Evolutionary conservation across 352 stramenopile species (phyloP).

Genomic region (Globisporangium takayamanum): DNA sequence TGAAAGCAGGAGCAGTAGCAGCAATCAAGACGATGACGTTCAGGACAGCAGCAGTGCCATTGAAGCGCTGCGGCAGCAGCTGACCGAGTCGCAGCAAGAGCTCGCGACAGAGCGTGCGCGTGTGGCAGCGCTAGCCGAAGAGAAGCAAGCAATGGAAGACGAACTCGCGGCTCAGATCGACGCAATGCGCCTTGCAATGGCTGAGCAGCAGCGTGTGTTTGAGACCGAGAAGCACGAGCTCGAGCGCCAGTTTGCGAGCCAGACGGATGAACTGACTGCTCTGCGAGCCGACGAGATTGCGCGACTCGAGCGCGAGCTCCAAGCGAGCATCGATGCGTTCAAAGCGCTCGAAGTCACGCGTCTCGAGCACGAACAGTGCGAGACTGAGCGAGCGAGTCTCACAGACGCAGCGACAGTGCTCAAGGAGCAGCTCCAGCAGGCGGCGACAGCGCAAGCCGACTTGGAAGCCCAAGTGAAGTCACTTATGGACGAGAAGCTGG

Average conservation of each 20-base stretch:
- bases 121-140: constrained; percentile 14
- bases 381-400: constrained; percentile 15
- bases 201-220: constrained; percentile 10
- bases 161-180: constrained; percentile 22
- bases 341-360: not conserved
- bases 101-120: constrained; percentile 4
- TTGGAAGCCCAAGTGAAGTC: constrained; percentile 20
- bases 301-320: not conserved
- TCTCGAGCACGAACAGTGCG: constrained; percentile 16
- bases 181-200: constrained; percentile 15
- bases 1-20: constrained; percentile 9
- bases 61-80: not conserved
- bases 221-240: constrained; percentile 19
- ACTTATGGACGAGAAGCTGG: constrained; percentile 29
- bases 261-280: not conserved
- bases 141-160: constrained; percentile 29
- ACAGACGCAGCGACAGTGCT: constrained; percentile 26
- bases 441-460: constrained; percentile 14
- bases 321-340: too few relatives aligned
- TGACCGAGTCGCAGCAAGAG: constrained; percentile 3
- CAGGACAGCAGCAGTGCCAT: not conserved
- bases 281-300: not conserved
- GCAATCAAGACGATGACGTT: not conserved
- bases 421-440: constrained; percentile 30
- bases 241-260: constrained; percentile 16